phyloP scores from a whole-genome alignment of 176 grass and related monocot species.

The Coix lacrymajobi region DNA sequence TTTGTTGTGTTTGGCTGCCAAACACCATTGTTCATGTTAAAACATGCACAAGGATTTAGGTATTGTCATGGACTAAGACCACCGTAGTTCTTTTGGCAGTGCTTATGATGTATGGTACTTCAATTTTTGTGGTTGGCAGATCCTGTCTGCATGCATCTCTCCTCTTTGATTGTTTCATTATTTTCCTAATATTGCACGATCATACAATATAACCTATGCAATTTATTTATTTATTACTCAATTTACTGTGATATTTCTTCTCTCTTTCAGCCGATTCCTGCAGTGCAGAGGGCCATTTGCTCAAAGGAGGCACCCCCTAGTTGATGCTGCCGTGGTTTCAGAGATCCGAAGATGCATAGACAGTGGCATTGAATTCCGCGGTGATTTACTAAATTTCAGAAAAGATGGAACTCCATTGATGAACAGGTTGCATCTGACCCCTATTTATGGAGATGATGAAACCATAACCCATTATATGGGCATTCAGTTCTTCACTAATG shows the following conservation, averaged over 20 bases:
- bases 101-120: neutral
- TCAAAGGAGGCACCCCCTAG: slow-evolving; percentile 73
- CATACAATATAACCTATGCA: neutral
- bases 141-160: neutral
- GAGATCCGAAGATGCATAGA: slow-evolving; percentile 67
- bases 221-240: neutral
- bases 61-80: neutral
- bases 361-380: slow-evolving; percentile 63
- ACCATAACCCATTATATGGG: slow-evolving; percentile 77
- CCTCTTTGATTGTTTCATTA: neutral
- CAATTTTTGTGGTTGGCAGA: neutral
- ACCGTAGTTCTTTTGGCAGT: neutral
- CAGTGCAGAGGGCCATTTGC: slow-evolving; percentile 91
- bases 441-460: slow-evolving; percentile 86
- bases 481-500: slow-evolving; percentile 78
- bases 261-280: slow-evolving; percentile 76
- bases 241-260: slow-evolving; percentile 13
- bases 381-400: slow-evolving; percentile 84
- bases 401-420: slow-evolving; percentile 88
- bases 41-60: neutral
- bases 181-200: neutral
- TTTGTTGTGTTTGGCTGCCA: neutral
- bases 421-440: slow-evolving; percentile 76
- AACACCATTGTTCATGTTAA: neutral
- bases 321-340: slow-evolving; percentile 57